Percentiles rank a stretch among this genome's conserved stretches.
Conservation (phyloP, 2,329 filamentous ascomycete species). For the Cytospora piceae region DNA sequence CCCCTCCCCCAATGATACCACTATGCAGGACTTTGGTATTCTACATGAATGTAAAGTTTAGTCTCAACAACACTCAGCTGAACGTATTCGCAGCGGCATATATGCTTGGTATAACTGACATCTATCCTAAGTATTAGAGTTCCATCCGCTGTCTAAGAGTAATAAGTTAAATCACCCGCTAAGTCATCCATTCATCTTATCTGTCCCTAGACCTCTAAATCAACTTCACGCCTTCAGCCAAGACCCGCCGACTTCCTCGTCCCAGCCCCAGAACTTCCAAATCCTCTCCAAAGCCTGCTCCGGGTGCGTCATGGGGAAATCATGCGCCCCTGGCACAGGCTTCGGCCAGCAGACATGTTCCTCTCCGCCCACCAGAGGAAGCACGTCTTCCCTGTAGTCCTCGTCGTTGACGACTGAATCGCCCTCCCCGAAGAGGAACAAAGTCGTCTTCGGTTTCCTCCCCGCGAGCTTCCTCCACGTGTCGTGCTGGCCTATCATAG, state of each 20-base stretch:
- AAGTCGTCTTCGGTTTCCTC: conserved; percentile 46
- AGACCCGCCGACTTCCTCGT: conserved; percentile 11
- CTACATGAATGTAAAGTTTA: neutral
- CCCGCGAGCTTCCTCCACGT: conserved; percentile 53
- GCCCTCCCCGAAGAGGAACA: conserved; percentile 54
- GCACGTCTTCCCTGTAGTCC: conserved; percentile 53
- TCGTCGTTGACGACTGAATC: conserved; percentile 58
- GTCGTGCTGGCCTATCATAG: conserved; percentile 56
- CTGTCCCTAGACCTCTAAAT: neutral
- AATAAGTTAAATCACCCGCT: neutral
- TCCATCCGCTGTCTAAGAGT: neutral
- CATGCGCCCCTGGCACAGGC: conserved; percentile 59
- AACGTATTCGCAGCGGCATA: neutral
- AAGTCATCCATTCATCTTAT: neutral
- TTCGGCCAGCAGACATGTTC: conserved; percentile 53
- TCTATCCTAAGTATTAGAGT: neutral
- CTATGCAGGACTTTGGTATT: neutral
- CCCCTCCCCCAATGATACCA: neutral
- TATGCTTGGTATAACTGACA: neutral
- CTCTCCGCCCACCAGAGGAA: conserved; percentile 54
- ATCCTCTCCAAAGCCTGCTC: conserved; percentile 50
- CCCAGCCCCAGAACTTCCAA: conserved; percentile 51
- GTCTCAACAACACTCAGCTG: neutral
- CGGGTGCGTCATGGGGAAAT: conserved; percentile 64
- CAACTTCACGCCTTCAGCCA: conserved; percentile 19